These are phyloP conservation scores for Salmacisia buchloeana DNA, from an alignment of 1,284 basidiomycete species.

Conservation along the genomic window DNA sequence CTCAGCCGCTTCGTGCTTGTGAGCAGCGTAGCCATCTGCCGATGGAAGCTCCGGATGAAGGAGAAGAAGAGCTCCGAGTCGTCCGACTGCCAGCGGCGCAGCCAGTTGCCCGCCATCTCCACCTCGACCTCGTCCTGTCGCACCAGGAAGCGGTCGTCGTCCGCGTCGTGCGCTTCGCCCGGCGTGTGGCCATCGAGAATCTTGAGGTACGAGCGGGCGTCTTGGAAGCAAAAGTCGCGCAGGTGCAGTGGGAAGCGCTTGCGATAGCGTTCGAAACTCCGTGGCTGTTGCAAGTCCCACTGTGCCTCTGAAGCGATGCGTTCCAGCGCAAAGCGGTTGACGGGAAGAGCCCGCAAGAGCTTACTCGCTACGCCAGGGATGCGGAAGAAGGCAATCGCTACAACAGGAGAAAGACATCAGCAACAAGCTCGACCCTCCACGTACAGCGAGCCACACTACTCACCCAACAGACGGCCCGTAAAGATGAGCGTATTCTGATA, in stretches of 20 bases:
- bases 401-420: neutral
- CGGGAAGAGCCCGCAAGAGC: constrained; percentile 38
- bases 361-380: constrained; percentile 42
- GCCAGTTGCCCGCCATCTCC: constrained; percentile 47
- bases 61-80: constrained; percentile 48
- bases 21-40: constrained; percentile 36
- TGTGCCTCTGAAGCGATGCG: constrained; percentile 35
- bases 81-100: constrained; percentile 46
- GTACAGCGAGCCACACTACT: neutral
- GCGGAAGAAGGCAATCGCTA: constrained; percentile 42
- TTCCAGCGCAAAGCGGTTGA: constrained; percentile 44
- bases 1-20: constrained; percentile 25
- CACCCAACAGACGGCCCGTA: constrained; percentile 33
- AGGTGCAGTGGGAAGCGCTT: constrained; percentile 30
- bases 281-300: constrained; percentile 29
- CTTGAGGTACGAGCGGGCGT: constrained; percentile 39
- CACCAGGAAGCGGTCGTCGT: constrained; percentile 39
- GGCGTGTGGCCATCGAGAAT: constrained; percentile 28
- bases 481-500: constrained; percentile 48
- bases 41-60: constrained; percentile 44
- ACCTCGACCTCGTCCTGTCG: constrained; percentile 42
- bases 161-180: constrained; percentile 8
- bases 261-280: constrained; percentile 24
- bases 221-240: constrained; percentile 38
- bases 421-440: neutral